A percentile compares a stretch with the other conserved stretches of the same genome.
These are phyloP conservation scores for Penicillium vulpinum DNA, from an alignment of 2,329 filamentous ascomycete species.

Conservation along the genomic window DNA sequence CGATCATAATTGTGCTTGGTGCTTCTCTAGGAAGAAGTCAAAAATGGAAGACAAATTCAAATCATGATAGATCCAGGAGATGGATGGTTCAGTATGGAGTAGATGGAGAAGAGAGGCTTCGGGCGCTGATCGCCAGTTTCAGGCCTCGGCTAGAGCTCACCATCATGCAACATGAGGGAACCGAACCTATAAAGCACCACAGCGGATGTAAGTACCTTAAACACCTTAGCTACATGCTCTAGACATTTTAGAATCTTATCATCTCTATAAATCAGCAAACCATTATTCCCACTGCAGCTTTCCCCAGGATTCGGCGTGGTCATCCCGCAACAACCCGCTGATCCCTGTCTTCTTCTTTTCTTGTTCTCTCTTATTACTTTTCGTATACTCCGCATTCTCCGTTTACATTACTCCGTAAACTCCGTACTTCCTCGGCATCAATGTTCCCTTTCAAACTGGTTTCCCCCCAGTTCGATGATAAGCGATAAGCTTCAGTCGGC, in stretches of 20 bases:
- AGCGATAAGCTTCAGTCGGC: slow-evolving; percentile 21
- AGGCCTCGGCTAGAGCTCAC: slow-evolving; percentile 34
- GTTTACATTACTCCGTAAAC: not conserved
- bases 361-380: not conserved
- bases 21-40: not conserved
- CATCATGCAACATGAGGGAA: slow-evolving; percentile 4
- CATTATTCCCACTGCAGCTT: not conserved
- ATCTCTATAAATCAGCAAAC: not conserved
- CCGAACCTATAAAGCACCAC: not conserved
- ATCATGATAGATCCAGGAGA: slow-evolving; percentile 6
- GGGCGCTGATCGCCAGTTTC: slow-evolving; percentile 22
- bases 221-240: not conserved
- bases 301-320: slow-evolving; percentile 17
- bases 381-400: not conserved
- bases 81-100: slow-evolving; percentile 12
- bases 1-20: slow-evolving; percentile 53
- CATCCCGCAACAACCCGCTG: slow-evolving; percentile 4
- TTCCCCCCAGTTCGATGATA: slow-evolving; percentile 20
- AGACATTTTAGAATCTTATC: not conserved
- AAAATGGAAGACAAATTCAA: not conserved
- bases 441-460: not conserved
- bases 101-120: slow-evolving; percentile 15
- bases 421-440: not conserved
- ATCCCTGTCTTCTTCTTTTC: not conserved
- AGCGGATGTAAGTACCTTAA: not conserved